Evolutionary conservation across 2,329 filamentous ascomycete species (phyloP).

Genomic region (Alternaria infectoria): DNA sequence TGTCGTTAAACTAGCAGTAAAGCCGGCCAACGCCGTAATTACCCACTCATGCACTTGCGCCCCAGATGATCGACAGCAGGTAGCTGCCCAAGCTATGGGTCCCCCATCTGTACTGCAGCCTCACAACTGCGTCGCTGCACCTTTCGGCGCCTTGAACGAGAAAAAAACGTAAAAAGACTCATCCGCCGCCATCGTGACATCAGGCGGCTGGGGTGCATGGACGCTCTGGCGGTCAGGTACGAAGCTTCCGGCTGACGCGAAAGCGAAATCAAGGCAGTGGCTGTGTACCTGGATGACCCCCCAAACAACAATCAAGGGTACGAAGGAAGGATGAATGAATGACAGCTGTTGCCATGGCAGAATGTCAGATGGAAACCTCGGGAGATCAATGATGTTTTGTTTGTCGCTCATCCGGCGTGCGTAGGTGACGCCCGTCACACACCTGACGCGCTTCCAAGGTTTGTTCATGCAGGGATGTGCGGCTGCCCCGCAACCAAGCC

Average conservation of each 20-base stretch:
- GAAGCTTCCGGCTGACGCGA: neutral
- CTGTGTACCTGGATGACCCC: neutral
- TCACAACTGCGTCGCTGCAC: neutral
- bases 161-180: neutral
- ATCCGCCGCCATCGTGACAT: neutral
- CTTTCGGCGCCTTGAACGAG: neutral
- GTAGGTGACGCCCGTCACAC: constrained; percentile 6
- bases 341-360: neutral
- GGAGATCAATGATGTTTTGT: neutral
- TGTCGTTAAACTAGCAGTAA: neutral
- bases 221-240: neutral
- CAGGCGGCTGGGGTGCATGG: neutral
- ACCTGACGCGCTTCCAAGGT: constrained; percentile 7
- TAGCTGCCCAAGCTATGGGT: neutral
- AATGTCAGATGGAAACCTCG: neutral
- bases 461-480: constrained; percentile 25
- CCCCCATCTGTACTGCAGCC: neutral
- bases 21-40: neutral
- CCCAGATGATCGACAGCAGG: neutral
- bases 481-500: constrained; percentile 30
- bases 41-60: neutral
- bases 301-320: neutral
- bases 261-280: neutral
- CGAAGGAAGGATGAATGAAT: neutral
- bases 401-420: constrained; percentile 25